phyloP scores from a whole-genome alignment of 768 basidiomycete genomes.

The Mrakia gelida region DNA sequence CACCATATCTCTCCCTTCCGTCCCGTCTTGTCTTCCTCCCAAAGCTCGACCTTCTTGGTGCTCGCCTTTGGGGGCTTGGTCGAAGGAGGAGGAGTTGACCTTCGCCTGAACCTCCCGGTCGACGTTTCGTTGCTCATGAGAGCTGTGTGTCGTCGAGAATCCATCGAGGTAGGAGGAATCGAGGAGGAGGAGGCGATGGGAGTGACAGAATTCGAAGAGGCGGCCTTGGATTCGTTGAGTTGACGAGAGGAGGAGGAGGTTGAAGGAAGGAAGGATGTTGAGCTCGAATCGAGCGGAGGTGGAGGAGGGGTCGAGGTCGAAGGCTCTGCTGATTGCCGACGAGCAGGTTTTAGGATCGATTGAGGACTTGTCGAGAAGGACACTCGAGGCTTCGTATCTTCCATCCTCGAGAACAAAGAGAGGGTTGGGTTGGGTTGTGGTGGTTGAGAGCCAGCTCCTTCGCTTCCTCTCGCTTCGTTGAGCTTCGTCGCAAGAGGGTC shows the following conservation, averaged over 20 bases:
- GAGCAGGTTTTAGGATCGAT: not conserved
- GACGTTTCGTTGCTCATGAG: not conserved
- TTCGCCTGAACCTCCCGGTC: not conserved
- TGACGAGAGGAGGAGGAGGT: no score
- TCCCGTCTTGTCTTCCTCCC: not conserved
- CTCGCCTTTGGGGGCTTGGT: not conserved
- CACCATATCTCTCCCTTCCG: constrained; percentile 13
- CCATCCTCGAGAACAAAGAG: not conserved
- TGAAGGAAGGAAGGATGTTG: not conserved
- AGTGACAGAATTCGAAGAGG: not conserved
- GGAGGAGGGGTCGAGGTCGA: not conserved
- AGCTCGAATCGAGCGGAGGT: not conserved
- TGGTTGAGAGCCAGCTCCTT: not conserved
- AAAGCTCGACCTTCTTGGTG: not conserved
- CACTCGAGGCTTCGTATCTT: not conserved
- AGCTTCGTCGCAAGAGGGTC: not conserved
- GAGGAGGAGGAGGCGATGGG: not conserved
- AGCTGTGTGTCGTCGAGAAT: not conserved
- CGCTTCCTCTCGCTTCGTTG: not conserved
- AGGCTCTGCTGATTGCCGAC: not conserved
- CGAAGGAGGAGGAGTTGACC: not conserved
- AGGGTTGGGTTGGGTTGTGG: not conserved
- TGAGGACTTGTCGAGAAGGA: not conserved
- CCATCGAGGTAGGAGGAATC: not conserved
- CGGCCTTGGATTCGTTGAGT: not conserved